Base-by-base conservation (phyloP, 108 stramenopile species). In the Ochromonas danica region DNA sequence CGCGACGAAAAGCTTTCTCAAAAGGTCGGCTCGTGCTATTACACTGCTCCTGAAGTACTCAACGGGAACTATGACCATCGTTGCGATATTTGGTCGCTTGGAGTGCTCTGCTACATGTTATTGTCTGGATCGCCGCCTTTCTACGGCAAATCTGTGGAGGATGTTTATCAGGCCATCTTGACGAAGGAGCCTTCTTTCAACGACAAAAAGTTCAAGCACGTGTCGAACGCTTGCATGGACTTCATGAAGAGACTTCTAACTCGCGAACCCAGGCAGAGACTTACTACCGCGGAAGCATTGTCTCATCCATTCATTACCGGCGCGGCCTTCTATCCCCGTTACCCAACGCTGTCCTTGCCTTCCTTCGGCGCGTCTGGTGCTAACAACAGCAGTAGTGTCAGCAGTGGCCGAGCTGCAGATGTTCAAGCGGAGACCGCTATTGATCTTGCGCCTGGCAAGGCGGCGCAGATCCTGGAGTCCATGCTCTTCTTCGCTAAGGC, bases 1-100 rank as follows among this genome's bases (percentile, higher is more conserved):
- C 72, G 84, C 22, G 87, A 89, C 62, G 79, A 89, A 45, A 86
- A 86, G 57, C 79, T 88, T 41, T 89, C 89, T 36, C 92, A 31
- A 87, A 45, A 60, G 40, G 72, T 75, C 14, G 72, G 72, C 10
- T 75, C 72, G 40, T 75, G 72, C 40, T 75, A 75, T 25, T 75
- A 75, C 40, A 67, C 31, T 6, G 96, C 96, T 22, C 98, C 98
- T 1, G 96, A 99, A 88, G 96, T 97, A 33, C 79, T 99, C 61
- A 94, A 94, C 87, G 95, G 95, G 77, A 92, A 91, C 30, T 85
- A 85, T 88, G 93, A 93, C 70, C 90, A 91, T 27, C 88, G 85
- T 62, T 97, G 96, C 84, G 98, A 99, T 85, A 91, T 99, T 82
- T 99, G 98, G 98, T 90, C 89, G 10, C 94, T 99, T 75, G 93